Percentiles rank a stretch among this genome's conserved stretches.
phyloP scores from a whole-genome alignment of 768 basidiomycete genomes.

The Mycena metata region DNA sequence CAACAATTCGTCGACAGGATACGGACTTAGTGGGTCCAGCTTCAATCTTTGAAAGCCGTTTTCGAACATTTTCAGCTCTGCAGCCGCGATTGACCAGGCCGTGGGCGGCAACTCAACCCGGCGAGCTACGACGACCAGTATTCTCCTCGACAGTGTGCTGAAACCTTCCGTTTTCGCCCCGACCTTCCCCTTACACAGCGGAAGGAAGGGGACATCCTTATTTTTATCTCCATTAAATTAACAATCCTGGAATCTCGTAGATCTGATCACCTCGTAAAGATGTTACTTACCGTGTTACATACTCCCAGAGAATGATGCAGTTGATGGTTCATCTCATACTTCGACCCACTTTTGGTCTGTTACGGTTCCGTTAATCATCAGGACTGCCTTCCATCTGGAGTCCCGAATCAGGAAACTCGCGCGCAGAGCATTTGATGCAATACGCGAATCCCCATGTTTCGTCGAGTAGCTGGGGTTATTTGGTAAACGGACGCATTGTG shows the following conservation, averaged over 20 bases:
- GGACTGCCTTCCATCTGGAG: too few relatives aligned
- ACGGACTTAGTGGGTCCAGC: constrained; percentile 6
- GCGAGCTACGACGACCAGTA: constrained; percentile 19
- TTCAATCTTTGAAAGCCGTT: constrained; percentile 6
- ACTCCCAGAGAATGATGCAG: not conserved
- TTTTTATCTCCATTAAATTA: constrained; percentile 11
- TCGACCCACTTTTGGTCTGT: not conserved
- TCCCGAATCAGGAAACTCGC: too few relatives aligned
- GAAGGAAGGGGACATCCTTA: not conserved
- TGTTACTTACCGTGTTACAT: constrained; percentile 5
- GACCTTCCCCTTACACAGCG: constrained; percentile 15
- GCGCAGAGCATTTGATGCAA: too few relatives aligned
- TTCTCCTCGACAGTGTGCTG: constrained; percentile 10
- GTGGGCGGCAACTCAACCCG: constrained; percentile 21
- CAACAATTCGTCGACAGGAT: not conserved
- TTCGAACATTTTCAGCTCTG: constrained; percentile 7
- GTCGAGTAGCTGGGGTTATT: not conserved
- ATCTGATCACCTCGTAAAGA: not conserved
- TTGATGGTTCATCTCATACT: constrained; percentile 4
- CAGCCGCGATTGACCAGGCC: constrained; percentile 4
- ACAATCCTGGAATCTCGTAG: not conserved
- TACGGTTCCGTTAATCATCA: too few relatives aligned
- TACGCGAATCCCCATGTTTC: not conserved
- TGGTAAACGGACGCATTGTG: constrained; percentile 6
- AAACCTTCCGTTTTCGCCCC: constrained; percentile 25